A percentile compares a stretch with the other conserved stretches of the same genome.
Evolutionary conservation across 108 stramenopile species (phyloP).

Genomic region (Nitzschia sp.): DNA sequence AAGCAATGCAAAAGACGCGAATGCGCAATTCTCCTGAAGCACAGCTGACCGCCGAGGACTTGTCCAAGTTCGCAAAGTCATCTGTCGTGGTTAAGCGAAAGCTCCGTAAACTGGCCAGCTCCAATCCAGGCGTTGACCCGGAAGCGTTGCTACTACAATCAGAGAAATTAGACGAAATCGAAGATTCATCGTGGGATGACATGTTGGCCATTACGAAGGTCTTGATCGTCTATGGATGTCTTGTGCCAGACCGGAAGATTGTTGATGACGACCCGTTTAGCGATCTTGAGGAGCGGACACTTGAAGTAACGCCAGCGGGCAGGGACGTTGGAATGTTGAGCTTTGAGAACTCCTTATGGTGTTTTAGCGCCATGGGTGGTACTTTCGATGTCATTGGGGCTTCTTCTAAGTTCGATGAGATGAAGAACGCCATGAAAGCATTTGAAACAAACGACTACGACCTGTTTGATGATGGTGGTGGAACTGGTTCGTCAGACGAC

Average conservation of each 20-base stretch:
- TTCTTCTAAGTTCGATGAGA: conserved; percentile 57
- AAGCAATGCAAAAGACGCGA: conserved; percentile 25
- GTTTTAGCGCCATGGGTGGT: conserved; percentile 72
- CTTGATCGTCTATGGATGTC: conserved; percentile 71
- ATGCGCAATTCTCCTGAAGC: conserved; percentile 4
- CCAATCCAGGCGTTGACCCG: conserved; percentile 40
- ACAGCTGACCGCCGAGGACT: conserved; percentile 27
- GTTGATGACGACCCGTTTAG: conserved; percentile 15
- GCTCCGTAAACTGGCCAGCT: conserved; percentile 35
- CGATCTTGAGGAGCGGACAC: conserved; percentile 41
- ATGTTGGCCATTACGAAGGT: conserved; percentile 70
- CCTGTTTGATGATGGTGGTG: neutral
- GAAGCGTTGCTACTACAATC: conserved; percentile 14
- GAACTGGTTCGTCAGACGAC: neutral
- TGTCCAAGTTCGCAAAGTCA: conserved; percentile 50
- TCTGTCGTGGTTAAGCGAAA: conserved; percentile 43
- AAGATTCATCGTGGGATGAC: conserved; percentile 73
- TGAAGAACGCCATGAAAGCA: conserved; percentile 25
- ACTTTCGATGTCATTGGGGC: conserved; percentile 70
- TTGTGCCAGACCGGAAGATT: conserved; percentile 20
- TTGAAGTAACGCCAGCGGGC: conserved; percentile 64
- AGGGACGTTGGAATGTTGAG: conserved; percentile 75
- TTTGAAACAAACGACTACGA: conserved; percentile 27
- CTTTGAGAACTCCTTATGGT: conserved; percentile 82
- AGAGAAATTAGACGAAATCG: conserved; percentile 33